phyloP scores from a whole-genome alignment of 108 stramenopile species.

The Schizochytrium sp. region DNA sequence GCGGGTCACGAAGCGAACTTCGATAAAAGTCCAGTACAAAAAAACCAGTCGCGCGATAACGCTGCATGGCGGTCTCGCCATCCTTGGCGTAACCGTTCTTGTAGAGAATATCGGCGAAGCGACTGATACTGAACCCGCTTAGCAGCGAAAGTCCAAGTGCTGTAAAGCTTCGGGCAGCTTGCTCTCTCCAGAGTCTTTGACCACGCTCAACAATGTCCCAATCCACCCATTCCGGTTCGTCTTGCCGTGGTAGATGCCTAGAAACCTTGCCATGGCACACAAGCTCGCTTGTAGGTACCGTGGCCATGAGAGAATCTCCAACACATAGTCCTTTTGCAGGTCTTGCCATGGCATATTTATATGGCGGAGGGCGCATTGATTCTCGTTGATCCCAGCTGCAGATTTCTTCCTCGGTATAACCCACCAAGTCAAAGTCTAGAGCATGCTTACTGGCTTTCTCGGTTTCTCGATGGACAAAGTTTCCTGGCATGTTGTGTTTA shows the following conservation, averaged over 20 bases:
- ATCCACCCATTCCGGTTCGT: slow-evolving; percentile 34
- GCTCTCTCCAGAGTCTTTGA: not conserved
- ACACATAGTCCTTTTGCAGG: not conserved
- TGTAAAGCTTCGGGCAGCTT: slow-evolving; percentile 7
- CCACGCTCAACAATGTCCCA: slow-evolving; percentile 20
- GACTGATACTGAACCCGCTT: slow-evolving; percentile 40
- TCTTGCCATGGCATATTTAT: slow-evolving; percentile 20
- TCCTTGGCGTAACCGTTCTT: slow-evolving; percentile 43
- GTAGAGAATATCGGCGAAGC: slow-evolving; percentile 47
- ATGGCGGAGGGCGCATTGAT: slow-evolving; percentile 44
- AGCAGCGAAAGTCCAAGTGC: slow-evolving; percentile 36
- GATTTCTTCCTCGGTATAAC: slow-evolving; percentile 13
- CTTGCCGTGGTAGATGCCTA: not conserved
- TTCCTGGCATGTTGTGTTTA: no score
- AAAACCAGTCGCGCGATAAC: slow-evolving; percentile 22
- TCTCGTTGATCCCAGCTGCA: not conserved
- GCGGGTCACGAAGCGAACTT: not conserved
- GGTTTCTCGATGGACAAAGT: no score
- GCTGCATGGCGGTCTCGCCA: slow-evolving; percentile 48
- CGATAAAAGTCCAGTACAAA: slow-evolving; percentile 14
- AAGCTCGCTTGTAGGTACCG: not conserved
- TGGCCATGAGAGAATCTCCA: slow-evolving; percentile 25
- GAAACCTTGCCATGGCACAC: slow-evolving; percentile 29
- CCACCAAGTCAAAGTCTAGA: no score
- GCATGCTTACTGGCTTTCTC: no score